A percentile compares a stretch with the other conserved stretches of the same genome.
Conservation (phyloP, 768 basidiomycete species). For the Naganishia vaughanmartiniae region DNA sequence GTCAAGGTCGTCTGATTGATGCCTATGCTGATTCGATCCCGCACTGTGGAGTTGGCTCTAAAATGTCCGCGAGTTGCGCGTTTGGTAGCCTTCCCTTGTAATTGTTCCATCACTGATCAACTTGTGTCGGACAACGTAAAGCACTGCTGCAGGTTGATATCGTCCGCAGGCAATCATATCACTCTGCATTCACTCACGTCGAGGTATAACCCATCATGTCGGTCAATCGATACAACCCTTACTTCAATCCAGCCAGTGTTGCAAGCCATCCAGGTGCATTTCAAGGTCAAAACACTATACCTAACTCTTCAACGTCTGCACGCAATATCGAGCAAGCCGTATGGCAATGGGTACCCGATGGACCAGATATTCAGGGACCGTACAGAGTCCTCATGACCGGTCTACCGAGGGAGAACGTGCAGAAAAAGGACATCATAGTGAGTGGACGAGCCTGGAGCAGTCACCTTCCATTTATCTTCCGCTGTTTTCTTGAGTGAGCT, state of each 20-base stretch:
- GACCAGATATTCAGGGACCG: conserved; percentile 9
- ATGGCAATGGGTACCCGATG: conserved; percentile 28
- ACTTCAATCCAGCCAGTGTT: background rate
- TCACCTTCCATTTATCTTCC: background rate
- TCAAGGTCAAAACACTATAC: background rate
- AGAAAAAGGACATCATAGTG: conserved; percentile 29
- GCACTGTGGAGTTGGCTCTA: too few relatives aligned
- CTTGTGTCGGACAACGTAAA: too few relatives aligned
- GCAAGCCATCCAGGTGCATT: background rate
- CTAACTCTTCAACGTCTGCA: background rate
- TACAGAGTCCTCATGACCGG: conserved; percentile 29
- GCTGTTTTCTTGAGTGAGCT: background rate
- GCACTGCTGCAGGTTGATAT: too few relatives aligned
- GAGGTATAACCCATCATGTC: conserved; percentile 11
- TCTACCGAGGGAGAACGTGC: conserved; percentile 25
- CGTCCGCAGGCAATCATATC: background rate
- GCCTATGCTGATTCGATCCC: background rate
- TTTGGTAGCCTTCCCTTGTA: background rate
- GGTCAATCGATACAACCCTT: conserved; percentile 27
- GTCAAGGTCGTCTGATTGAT: background rate
- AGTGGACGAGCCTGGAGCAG: background rate
- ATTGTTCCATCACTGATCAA: background rate
- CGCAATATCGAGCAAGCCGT: conserved; percentile 11
- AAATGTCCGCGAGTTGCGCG: too few relatives aligned
- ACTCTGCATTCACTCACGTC: background rate